A percentile compares a stretch with the other conserved stretches of the same genome.
phyloP scores from a whole-genome alignment of 1,139 yeast species.

The Geotrichum macrosporum region DNA sequence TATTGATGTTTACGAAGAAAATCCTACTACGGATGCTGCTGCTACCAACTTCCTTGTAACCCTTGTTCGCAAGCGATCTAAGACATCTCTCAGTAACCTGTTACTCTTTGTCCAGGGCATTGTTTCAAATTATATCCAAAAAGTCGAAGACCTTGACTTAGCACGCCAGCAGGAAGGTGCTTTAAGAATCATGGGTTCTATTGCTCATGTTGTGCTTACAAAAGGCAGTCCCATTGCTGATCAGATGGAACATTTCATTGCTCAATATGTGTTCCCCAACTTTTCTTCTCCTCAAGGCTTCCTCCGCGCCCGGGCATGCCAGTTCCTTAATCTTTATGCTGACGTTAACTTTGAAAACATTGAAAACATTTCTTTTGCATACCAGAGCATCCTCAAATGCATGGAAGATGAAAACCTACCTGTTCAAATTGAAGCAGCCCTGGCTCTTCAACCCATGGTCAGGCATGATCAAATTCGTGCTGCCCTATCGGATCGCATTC shows the following conservation, averaged over 20 bases:
- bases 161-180: constrained; percentile 79
- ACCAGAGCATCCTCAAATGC: constrained; percentile 62
- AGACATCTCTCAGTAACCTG: constrained; percentile 58
- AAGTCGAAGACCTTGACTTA: constrained; percentile 47
- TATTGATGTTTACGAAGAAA: constrained; percentile 68
- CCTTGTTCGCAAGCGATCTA: constrained; percentile 60
- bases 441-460: constrained; percentile 78
- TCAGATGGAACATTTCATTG: constrained; percentile 68
- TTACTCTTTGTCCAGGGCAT: constrained; percentile 60
- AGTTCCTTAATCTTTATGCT: constrained; percentile 64
- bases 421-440: constrained; percentile 75
- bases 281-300: constrained; percentile 64
- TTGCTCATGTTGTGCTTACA: constrained; percentile 55
- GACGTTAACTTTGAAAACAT: constrained; percentile 52
- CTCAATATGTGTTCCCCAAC: constrained; percentile 64
- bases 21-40: constrained; percentile 73
- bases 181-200: constrained; percentile 69
- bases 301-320: constrained; percentile 79
- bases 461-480: constrained; percentile 61
- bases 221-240: constrained; percentile 54
- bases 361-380: constrained; percentile 50
- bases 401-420: constrained; percentile 60
- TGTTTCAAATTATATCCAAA: constrained; percentile 43
- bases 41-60: constrained; percentile 73
- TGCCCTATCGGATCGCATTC: constrained; percentile 61